These are phyloP conservation scores for Pseudocercospora macadamiae DNA, from an alignment of 2,329 filamentous ascomycete species.

Conservation along the genomic window DNA sequence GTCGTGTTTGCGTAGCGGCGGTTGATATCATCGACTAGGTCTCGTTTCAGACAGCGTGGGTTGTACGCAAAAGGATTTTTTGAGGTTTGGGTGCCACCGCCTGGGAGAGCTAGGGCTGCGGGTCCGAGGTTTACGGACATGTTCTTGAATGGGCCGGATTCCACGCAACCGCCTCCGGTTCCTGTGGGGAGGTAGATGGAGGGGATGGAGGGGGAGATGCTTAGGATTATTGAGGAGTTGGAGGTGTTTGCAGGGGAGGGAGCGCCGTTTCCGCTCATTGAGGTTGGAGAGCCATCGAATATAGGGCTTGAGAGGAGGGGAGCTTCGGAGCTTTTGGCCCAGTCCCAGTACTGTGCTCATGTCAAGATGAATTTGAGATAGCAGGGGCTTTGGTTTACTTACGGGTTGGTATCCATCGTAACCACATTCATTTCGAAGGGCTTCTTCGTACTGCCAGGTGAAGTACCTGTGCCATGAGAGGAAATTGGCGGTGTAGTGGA, in stretches of 20 bases:
- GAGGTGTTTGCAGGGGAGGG: too few relatives aligned
- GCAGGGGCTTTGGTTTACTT: not conserved
- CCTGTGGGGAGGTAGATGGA: conserved; percentile 46
- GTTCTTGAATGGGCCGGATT: conserved; percentile 54
- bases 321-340: conserved; percentile 49
- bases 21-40: conserved; percentile 23
- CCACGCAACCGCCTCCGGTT: conserved; percentile 59
- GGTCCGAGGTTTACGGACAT: conserved; percentile 33
- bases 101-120: conserved; percentile 20
- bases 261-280: conserved; percentile 36
- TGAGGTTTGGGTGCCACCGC: conserved; percentile 33
- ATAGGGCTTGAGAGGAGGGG: conserved; percentile 50
- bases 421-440: conserved; percentile 45
- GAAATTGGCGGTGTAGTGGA: conserved; percentile 24
- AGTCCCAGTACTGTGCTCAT: conserved; percentile 32
- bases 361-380: conserved; percentile 40
- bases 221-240: not conserved
- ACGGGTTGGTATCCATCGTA: conserved; percentile 40
- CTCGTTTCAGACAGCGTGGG: conserved; percentile 39
- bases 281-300: conserved; percentile 58
- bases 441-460: conserved; percentile 46
- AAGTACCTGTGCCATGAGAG: conserved; percentile 46
- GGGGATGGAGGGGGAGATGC: not conserved
- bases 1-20: not conserved
- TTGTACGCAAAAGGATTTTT: conserved; percentile 37